phyloP scores from a whole-genome alignment of 768 basidiomycete species.

The Leucosporidium scottii region DNA sequence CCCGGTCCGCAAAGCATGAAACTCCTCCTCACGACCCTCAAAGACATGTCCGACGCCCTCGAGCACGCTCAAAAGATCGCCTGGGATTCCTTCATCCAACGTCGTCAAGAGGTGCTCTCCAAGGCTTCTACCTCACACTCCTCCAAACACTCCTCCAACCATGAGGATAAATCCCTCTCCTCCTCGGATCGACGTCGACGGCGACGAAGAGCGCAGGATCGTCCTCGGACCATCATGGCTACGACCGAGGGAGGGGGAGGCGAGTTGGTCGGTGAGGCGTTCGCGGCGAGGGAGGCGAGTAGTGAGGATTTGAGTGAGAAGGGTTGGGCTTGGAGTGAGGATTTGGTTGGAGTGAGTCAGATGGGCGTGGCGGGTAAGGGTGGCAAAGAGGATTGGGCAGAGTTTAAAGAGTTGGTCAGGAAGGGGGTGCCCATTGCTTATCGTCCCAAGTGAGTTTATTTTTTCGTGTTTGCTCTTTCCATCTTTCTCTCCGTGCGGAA shows the following conservation, averaged over 20 bases:
- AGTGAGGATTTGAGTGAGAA: conserved; percentile 54
- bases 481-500: no score
- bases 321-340: conserved; percentile 69
- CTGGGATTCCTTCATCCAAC: conserved; percentile 78
- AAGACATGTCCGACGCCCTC: conserved; percentile 48
- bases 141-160: conserved; percentile 44
- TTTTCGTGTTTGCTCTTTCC: background rate
- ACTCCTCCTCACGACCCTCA: conserved; percentile 31
- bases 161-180: conserved; percentile 33
- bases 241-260: background rate
- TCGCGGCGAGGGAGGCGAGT: no score
- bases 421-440: conserved; percentile 80
- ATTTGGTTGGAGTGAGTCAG: conserved; percentile 83
- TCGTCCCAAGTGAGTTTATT: conserved; percentile 55
- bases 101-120: conserved; percentile 47
- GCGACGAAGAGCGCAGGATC: conserved; percentile 46
- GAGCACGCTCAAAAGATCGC: conserved; percentile 57
- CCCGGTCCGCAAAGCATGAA: conserved; percentile 30
- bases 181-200: conserved; percentile 28
- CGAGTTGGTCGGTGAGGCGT: background rate
- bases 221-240: conserved; percentile 48
- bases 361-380: conserved; percentile 62
- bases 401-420: conserved; percentile 71
- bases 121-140: no score
- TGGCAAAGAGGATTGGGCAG: conserved; percentile 60